Evolutionary conservation across 129 eudicot species (phyloP).

Genomic region (Flaveria bidentis): DNA sequence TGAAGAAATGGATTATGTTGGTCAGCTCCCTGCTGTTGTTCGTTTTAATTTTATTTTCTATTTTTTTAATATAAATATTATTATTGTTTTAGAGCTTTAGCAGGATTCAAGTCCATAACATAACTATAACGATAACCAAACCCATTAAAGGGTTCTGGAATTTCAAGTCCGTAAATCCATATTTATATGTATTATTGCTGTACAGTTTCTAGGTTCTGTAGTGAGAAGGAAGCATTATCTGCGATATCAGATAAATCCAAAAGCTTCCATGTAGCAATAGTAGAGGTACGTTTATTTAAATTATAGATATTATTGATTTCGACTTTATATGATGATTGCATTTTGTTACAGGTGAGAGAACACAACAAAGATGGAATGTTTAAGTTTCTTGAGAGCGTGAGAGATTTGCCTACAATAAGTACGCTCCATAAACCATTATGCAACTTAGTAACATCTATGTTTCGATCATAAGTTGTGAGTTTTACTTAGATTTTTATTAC

Average conservation of each 20-base stretch:
- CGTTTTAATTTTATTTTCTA: background rate
- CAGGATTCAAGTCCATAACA: too few relatives aligned
- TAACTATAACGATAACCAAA: too few relatives aligned
- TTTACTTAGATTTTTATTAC: slow-evolving; percentile 26
- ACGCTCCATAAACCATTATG: slow-evolving; percentile 34
- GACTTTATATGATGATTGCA: background rate
- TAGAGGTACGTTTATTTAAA: slow-evolving; percentile 51
- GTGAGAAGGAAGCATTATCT: slow-evolving; percentile 61
- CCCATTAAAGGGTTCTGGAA: too few relatives aligned
- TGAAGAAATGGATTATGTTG: slow-evolving; percentile 74
- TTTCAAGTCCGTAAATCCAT: background rate
- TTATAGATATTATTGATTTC: background rate
- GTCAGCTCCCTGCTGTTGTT: slow-evolving; percentile 43
- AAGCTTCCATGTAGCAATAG: slow-evolving; percentile 72
- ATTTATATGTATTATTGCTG: slow-evolving; percentile 10
- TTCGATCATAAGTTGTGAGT: slow-evolving; percentile 1
- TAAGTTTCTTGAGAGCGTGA: slow-evolving; percentile 52
- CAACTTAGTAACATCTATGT: background rate
- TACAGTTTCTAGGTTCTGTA: slow-evolving; percentile 57
- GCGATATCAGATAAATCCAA: slow-evolving; percentile 51
- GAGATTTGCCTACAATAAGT: slow-evolving; percentile 76
- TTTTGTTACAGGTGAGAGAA: slow-evolving; percentile 53
- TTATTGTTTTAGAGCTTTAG: too few relatives aligned
- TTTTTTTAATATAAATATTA: background rate
- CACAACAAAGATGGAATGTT: slow-evolving; percentile 53